phyloP scores from a whole-genome alignment of 2,329 filamentous ascomycete genomes.

The Fusarium cyanostomum region DNA sequence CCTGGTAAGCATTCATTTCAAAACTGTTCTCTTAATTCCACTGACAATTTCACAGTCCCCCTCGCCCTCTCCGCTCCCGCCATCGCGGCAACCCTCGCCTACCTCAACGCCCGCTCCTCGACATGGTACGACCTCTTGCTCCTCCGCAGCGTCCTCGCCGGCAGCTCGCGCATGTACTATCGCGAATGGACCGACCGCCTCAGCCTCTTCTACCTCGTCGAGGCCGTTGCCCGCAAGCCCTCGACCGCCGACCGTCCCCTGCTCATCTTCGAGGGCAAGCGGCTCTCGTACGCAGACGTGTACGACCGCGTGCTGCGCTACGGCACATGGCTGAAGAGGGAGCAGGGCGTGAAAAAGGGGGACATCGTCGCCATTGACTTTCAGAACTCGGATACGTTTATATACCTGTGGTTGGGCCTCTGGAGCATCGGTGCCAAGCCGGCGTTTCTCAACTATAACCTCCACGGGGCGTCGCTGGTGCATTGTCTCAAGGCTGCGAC shows the following conservation, averaged over 20 bases:
- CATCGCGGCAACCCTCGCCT: constrained; percentile 74
- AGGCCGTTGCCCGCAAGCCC: constrained; percentile 66
- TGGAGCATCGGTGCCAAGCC: constrained; percentile 87
- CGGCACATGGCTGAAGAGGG: constrained; percentile 76
- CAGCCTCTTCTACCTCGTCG: constrained; percentile 80
- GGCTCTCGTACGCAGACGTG: constrained; percentile 78
- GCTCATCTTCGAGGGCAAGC: constrained; percentile 73
- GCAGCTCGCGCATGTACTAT: constrained; percentile 53
- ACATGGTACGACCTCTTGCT: constrained; percentile 73
- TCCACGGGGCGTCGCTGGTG: constrained; percentile 73
- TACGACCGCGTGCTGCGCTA: constrained; percentile 78
- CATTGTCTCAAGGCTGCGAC: constrained; percentile 79
- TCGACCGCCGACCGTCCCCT: constrained; percentile 65
- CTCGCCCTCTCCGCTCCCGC: constrained; percentile 67
- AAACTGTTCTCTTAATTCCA: not conserved
- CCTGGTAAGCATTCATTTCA: constrained; percentile 14
- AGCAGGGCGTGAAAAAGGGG: constrained; percentile 69
- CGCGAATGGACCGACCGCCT: constrained; percentile 67
- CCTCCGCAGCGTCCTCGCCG: constrained; percentile 62
- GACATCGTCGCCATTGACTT: constrained; percentile 86
- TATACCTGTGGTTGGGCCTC: constrained; percentile 79
- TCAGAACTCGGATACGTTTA: constrained; percentile 80
- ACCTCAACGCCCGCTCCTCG: constrained; percentile 76
- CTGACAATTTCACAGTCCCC: constrained; percentile 54
- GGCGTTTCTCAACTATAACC: constrained; percentile 89